Base-by-base conservation (phyloP, 805 yeast species). In the Saccharomyces kudriavzevii region DNA sequence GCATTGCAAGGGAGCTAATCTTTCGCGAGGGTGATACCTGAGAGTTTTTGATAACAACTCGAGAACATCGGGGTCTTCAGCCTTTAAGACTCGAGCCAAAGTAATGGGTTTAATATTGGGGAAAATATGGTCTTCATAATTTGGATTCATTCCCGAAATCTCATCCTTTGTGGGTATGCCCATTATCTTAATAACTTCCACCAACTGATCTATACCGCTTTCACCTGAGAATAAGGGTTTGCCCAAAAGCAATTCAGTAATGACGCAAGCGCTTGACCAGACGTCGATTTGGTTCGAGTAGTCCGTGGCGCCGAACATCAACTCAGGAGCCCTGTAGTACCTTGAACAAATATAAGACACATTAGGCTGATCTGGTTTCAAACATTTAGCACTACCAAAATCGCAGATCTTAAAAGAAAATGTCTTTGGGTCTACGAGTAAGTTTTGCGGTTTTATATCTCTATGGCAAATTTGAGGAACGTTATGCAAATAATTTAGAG, bases 181-280 rank as follows among this genome's bases (percentile, higher is more conserved):
- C 66, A 92, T 76, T 28, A 91, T 87, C 72, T 91, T 91, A 69
- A 91, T 91, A 61, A 91, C 91, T 70, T 91, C 98, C 26, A 91
- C 97, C 63, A 91, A 79, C 70, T 92, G 98, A 70, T 91, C 97
- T 56, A 91, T 91, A 31, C 97, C 97, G 53, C 89, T 84, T 67
- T 91, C 97, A 40, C 98, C 98, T 14, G 97, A 97, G 74, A 91
- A 91, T 54, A 91, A 74, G 9, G 98, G 97, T 68, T 89, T 96
- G 17, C 97, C 97, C 53, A 92, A 78, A 56, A 90, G 82, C 63
- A 91, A 75, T 72, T 91, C 98, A 3, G 97, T 97, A 87, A 91
- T 89, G 31, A 91, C 97, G 74, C 98, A 91, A 22, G 96, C 96
- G 5, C 95, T 89, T 9, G 96, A 87, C 98, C 98, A 91, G 46